Base-by-base conservation (phyloP, 345 rosid species). In the Ceriops tagal region DNA sequence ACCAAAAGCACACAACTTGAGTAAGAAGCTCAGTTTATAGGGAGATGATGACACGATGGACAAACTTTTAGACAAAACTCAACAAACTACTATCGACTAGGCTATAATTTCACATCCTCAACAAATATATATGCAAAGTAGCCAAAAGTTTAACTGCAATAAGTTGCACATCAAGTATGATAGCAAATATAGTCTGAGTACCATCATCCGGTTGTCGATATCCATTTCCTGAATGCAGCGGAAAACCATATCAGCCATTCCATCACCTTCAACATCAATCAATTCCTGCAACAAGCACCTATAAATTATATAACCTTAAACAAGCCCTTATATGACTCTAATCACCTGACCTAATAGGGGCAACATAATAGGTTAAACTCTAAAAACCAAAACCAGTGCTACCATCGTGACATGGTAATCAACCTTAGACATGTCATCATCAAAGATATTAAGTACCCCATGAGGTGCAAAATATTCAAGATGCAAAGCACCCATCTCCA, bases 151-250 rank as follows among this genome's bases (percentile, higher is more conserved):
- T 53, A 28, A 57, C 52, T 55, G 37, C 62, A 27, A 5, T 11
- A 57, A 32, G 28, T 55, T 55, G 27, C 27, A 3, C 15, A 55
- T n/a, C 58, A 22, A 22, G 24, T 55, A 55, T 9, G 24, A 64
- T 63, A 39, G 84, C 91, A 96, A 34, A 91, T 26, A 55, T 55
- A 56, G 22, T 47, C 58, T 72, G 35, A 52, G 89, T 85, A 95
- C 97, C 93, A 78, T 88, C 97, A 95, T 92, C 31, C 99, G 86
- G 75, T 92, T 95, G 83, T 95, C 97, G 28, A 92, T 92, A 84
- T 95, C 97, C 99, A 95, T 92, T 88, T 95, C 99, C 84, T 92
- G 97, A 76, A 95, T 92, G 83, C 99, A 95, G 76, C 89, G 96
- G 73, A 95, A 95, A 72, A 89, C 99, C 99, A 92, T 95, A 72